A percentile compares a stretch with the other conserved stretches of the same genome.
phyloP scores from a whole-genome alignment of 2,329 filamentous ascomycete genomes.

The Monosporascus cannonballus region DNA sequence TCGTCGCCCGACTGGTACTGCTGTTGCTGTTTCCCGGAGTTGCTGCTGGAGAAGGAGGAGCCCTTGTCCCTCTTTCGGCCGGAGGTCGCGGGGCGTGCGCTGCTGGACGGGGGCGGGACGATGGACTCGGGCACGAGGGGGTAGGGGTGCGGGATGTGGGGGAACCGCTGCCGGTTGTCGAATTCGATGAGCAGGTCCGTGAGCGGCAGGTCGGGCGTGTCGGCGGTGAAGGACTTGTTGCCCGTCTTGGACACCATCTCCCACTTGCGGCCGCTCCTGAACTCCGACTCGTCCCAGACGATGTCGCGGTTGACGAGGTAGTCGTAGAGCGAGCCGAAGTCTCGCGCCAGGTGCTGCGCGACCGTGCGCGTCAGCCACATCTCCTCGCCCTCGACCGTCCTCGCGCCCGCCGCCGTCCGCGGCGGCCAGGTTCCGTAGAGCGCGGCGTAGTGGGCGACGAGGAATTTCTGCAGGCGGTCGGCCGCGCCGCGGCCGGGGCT shows the following conservation, averaged over 20 bases:
- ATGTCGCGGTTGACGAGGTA: slow-evolving; percentile 64
- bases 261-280: slow-evolving; percentile 57
- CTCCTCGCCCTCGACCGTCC: slow-evolving; percentile 33
- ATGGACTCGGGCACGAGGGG: slow-evolving; percentile 55
- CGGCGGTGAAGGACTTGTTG: slow-evolving; percentile 41
- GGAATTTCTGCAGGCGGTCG: slow-evolving; percentile 54
- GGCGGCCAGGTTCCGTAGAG: slow-evolving; percentile 60
- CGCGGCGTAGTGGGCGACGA: slow-evolving; percentile 50
- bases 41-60: neutral
- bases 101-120: slow-evolving; percentile 25
- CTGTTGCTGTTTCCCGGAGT: neutral
- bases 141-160: slow-evolving; percentile 62
- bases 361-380: slow-evolving; percentile 58
- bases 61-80: slow-evolving; percentile 24
- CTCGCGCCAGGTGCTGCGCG: slow-evolving; percentile 51
- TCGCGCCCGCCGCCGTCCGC: slow-evolving; percentile 13
- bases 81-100: neutral
- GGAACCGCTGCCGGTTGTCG: slow-evolving; percentile 56
- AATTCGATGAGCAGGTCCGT: slow-evolving; percentile 62
- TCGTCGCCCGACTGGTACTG: slow-evolving; percentile 12
- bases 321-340: slow-evolving; percentile 65
- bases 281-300: slow-evolving; percentile 58
- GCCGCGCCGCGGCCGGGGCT: slow-evolving; percentile 47
- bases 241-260: slow-evolving; percentile 48
- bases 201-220: slow-evolving; percentile 51